A percentile compares a stretch with the other conserved stretches of the same genome.
These are phyloP conservation scores for Volvariella volvacea DNA, from an alignment of 1,284 basidiomycete species.

Conservation along the genomic window DNA sequence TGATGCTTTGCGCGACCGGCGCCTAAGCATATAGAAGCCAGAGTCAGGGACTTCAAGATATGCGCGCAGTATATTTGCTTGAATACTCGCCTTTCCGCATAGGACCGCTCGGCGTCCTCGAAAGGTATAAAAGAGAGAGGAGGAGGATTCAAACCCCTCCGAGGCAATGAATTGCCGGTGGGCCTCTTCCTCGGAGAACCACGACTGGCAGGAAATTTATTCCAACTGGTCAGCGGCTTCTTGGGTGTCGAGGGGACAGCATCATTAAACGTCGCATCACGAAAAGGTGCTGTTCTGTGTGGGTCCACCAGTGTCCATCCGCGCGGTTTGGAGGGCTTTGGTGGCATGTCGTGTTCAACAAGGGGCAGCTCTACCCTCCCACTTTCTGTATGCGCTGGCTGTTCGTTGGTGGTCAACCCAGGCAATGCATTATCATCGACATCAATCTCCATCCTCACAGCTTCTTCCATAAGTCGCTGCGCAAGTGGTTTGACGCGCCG, in stretches of 20 bases:
- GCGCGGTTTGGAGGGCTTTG: background rate
- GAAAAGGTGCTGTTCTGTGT: slow-evolving; percentile 1
- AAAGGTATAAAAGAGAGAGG: slow-evolving; percentile 1
- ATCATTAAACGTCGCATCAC: background rate
- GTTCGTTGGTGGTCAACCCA: no score
- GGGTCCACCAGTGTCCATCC: slow-evolving; percentile 1
- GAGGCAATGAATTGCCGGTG: background rate
- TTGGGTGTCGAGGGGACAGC: no score
- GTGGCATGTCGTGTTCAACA: no score
- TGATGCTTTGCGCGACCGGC: no score
- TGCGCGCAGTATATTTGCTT: no score
- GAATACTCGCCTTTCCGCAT: background rate
- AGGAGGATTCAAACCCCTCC: background rate
- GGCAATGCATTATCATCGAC: background rate
- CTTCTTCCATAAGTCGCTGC: background rate
- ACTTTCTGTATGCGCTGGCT: no score
- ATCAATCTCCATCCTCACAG: background rate
- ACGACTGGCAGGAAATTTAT: no score
- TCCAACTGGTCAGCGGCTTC: no score
- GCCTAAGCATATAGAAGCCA: no score
- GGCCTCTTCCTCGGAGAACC: background rate
- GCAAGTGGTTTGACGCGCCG: background rate
- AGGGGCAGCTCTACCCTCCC: no score
- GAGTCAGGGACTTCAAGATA: no score
- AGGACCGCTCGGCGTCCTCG: background rate